Base-by-base conservation (phyloP, 2,329 filamentous ascomycete species). In the Paecilomyces dactylethromorphus region DNA sequence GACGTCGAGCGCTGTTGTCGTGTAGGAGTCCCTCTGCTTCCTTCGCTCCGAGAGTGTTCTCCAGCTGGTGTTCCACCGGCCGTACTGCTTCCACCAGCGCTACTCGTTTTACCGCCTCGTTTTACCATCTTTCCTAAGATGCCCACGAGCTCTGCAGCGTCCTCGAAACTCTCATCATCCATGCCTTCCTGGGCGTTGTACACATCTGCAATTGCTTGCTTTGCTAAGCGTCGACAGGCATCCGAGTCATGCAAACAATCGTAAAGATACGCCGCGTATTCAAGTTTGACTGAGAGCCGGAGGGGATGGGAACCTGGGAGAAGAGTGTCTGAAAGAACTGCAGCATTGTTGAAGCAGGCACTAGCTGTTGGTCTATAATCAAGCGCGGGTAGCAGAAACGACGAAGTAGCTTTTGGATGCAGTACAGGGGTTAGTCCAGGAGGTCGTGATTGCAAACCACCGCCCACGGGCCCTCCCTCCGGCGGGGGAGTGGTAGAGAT, bases 91-190 rank as follows among this genome's bases (percentile, higher is more conserved):
- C 64, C 66, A 0, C 64, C 64, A 10, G 59, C 65, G 58, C 66
- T 70, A 58, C 63, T 68, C 10, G 69, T 65, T 57, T 76, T 77
- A 0, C 71, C 69, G 7, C 88, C 88, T 55, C 91, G 84, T 75
- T 89, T 92, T 83, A 92, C 91, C 87, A 97, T 94, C 68, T 88
- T 90, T 6, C 91, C 91, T 0, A 97, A 75, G 0, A 94, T 87
- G 1, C 89, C 88, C 8, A 97, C 92, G 12, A 97, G 82, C 68
- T 93, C 89, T 59, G 91, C 92, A 0, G 92, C 91, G 72, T 97
- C 94, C 64, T 89, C 86, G 71, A 97, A 99, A 80, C 94, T 95
- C 65, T 95, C 91, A 68, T 97, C 92, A 60, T 95, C 91, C 86
- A 97, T 93, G 21, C 90, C 91, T 73, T 97, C 92, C 56, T 89